These are phyloP conservation scores for Manihot esculenta DNA, from an alignment of 441 rosid species.

Conservation along the genomic window DNA sequence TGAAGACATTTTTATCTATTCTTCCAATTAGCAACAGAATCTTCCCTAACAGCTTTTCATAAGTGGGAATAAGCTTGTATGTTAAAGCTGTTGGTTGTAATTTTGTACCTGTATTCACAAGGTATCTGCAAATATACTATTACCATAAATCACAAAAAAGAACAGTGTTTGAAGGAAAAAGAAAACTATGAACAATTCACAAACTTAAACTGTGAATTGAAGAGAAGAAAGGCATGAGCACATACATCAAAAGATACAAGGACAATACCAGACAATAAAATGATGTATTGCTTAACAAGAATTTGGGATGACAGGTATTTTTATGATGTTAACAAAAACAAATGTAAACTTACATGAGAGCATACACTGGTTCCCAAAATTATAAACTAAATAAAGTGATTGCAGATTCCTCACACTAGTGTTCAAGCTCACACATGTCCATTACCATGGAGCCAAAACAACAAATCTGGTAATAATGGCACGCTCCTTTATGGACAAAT, in stretches of 20 bases:
- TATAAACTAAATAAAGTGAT: background rate
- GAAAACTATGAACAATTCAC: background rate
- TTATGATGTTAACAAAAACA: background rate
- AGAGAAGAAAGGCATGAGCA: background rate
- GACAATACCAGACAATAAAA: background rate
- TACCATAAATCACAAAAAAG: background rate
- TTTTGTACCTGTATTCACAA: slow-evolving; percentile 24
- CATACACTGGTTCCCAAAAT: background rate
- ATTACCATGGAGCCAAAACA: background rate
- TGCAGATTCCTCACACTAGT: background rate
- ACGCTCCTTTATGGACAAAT: background rate
- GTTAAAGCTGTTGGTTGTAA: slow-evolving; percentile 7
- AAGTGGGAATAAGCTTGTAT: slow-evolving; percentile 17
- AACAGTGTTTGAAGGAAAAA: background rate
- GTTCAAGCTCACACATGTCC: background rate
- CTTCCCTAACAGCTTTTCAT: slow-evolving; percentile 38
- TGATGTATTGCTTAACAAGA: background rate
- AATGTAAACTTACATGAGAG: background rate
- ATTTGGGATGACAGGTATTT: background rate
- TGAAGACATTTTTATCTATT: slow-evolving; percentile 46
- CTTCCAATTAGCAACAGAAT: slow-evolving; percentile 27
- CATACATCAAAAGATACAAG: background rate
- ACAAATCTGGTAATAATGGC: background rate
- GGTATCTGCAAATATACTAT: slow-evolving; percentile 11
- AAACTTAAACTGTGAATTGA: background rate